phyloP scores from a whole-genome alignment of 352 stramenopile species.

The Phytophthora cactorum region DNA sequence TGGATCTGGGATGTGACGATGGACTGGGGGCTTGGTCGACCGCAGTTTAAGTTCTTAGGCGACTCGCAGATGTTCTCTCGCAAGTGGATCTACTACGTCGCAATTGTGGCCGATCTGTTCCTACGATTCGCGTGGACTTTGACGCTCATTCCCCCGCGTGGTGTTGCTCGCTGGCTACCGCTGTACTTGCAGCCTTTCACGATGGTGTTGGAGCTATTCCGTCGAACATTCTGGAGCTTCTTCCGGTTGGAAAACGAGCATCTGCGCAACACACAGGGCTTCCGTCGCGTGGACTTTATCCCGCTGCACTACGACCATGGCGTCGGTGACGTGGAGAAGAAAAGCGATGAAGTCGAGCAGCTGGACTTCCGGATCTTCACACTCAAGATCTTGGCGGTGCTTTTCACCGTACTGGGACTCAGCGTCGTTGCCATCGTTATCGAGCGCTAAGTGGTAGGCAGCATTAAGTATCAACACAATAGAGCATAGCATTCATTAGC shows the following conservation, averaged over 20 bases:
- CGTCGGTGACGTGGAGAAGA: slow-evolving; percentile 58
- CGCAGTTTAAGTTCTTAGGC: slow-evolving; percentile 80
- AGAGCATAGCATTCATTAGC: not conserved
- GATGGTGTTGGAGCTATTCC: slow-evolving; percentile 86
- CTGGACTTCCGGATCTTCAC: slow-evolving; percentile 52
- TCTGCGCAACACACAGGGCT: slow-evolving; percentile 86
- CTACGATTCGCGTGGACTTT: slow-evolving; percentile 86
- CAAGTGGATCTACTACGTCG: slow-evolving; percentile 82
- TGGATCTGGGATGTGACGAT: slow-evolving; percentile 89
- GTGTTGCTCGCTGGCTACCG: slow-evolving; percentile 60
- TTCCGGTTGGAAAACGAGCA: slow-evolving; percentile 89
- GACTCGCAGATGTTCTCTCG: slow-evolving; percentile 88
- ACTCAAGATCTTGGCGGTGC: slow-evolving; percentile 59
- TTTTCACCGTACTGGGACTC: slow-evolving; percentile 52
- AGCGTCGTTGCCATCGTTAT: slow-evolving; percentile 60
- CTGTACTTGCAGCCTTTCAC: slow-evolving; percentile 87
- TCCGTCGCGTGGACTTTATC: slow-evolving; percentile 84
- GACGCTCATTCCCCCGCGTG: slow-evolving; percentile 76
- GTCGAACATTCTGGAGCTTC: slow-evolving; percentile 89
- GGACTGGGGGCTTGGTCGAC: slow-evolving; percentile 85
- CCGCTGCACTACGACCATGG: slow-evolving; percentile 84
- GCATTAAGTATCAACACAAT: not conserved
- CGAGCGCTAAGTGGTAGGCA: slow-evolving; percentile 22
- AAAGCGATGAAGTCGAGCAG: slow-evolving; percentile 45
- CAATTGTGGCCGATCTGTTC: slow-evolving; percentile 82